Conservation (phyloP, 2,329 filamentous ascomycete species). For the Xylogone sp. region DNA sequence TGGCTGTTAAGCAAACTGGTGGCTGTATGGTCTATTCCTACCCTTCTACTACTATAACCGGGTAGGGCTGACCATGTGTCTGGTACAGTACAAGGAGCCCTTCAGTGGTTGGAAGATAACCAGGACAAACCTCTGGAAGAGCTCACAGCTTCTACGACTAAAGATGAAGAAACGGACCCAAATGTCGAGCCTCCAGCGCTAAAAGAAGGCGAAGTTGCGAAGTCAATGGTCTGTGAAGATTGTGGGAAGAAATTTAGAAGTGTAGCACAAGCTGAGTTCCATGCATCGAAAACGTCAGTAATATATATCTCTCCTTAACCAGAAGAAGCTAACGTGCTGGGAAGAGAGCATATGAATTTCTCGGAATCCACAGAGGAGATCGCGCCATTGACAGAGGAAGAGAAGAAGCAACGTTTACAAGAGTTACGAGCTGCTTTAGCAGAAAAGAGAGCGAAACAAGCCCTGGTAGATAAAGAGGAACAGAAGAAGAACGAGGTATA, state of each 20-base stretch:
- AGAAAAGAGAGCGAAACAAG: constrained; percentile 66
- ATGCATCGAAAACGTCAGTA: constrained; percentile 77
- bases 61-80: constrained; percentile 9
- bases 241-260: constrained; percentile 89
- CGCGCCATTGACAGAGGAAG: constrained; percentile 82
- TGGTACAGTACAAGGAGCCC: constrained; percentile 72
- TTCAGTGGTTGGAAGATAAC: constrained; percentile 93
- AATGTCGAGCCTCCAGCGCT: constrained; percentile 60
- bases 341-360: constrained; percentile 81
- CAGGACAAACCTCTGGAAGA: constrained; percentile 84
- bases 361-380: constrained; percentile 91
- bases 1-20: constrained; percentile 81
- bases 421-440: constrained; percentile 70
- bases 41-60: background rate
- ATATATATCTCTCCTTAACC: background rate
- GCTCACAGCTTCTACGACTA: constrained; percentile 45
- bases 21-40: constrained; percentile 54
- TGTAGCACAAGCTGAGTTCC: constrained; percentile 78
- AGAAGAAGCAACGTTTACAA: constrained; percentile 77
- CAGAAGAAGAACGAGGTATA: constrained; percentile 79
- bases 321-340: constrained; percentile 2
- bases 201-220: constrained; percentile 66
- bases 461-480: constrained; percentile 73
- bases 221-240: constrained; percentile 88
- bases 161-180: constrained; percentile 47